phyloP scores from a whole-genome alignment of 1,139 yeast genomes.

The Scheffersomyces parashehatae region DNA sequence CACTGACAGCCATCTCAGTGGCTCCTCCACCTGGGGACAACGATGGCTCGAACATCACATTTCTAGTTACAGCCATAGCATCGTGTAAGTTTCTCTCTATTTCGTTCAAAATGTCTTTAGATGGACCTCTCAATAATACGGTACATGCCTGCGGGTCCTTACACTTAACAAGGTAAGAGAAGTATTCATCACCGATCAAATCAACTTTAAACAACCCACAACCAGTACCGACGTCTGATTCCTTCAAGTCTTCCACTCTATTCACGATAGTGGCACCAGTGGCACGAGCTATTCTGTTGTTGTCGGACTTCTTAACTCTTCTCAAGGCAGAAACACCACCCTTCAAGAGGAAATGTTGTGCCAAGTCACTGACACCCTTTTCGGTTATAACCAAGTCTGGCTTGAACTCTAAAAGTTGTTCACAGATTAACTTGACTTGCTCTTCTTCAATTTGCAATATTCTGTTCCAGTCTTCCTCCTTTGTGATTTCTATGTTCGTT shows the following conservation, averaged over 20 bases:
- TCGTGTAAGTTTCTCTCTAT: slow-evolving; percentile 96
- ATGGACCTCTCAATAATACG: slow-evolving; percentile 88
- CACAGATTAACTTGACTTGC: slow-evolving; percentile 87
- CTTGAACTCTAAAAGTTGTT: slow-evolving; percentile 76
- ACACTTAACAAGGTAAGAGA: slow-evolving; percentile 81
- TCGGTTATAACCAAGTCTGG: slow-evolving; percentile 97
- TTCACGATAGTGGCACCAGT: slow-evolving; percentile 98
- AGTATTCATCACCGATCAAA: slow-evolving; percentile 96
- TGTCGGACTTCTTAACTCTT: slow-evolving; percentile 94
- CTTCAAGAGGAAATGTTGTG: slow-evolving; percentile 92
- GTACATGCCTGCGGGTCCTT: slow-evolving; percentile 92
- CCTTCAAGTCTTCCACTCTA: slow-evolving; percentile 91
- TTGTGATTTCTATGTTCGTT: slow-evolving; percentile 94
- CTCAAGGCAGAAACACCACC: slow-evolving; percentile 93
- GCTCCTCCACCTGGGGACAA: slow-evolving; percentile 99
- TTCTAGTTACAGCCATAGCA: slow-evolving; percentile 97
- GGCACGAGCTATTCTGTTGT: slow-evolving; percentile 95
- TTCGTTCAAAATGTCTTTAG: slow-evolving; percentile 94
- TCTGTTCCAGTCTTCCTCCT: slow-evolving; percentile 96
- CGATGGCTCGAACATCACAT: slow-evolving; percentile 92
- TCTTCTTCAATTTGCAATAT: slow-evolving; percentile 96
- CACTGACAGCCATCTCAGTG: slow-evolving; percentile 97
- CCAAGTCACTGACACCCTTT: slow-evolving; percentile 97
- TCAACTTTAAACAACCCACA: slow-evolving; percentile 94
- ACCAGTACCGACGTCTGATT: slow-evolving; percentile 80